These are phyloP conservation scores for Venustampulla echinocandica DNA, from an alignment of 495 filamentous ascomycete genomes.

Conservation along the genomic window DNA sequence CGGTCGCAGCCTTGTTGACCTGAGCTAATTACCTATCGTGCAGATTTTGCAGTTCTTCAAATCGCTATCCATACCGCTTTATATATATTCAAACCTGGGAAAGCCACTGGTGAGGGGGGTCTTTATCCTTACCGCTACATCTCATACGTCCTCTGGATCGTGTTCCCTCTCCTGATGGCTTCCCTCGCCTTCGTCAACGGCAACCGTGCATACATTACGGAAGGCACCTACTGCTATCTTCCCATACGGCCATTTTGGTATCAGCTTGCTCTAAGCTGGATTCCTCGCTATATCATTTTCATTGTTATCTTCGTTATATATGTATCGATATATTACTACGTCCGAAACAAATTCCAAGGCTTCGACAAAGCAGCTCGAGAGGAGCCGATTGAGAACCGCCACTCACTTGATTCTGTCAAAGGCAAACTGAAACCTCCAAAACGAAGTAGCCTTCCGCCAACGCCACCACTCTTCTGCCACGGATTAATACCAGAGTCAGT, in stretches of 20 bases:
- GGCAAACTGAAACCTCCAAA: background rate
- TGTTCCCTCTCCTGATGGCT: constrained; percentile 49
- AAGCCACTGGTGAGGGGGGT: constrained; percentile 41
- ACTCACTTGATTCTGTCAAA: background rate
- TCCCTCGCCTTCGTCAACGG: constrained; percentile 55
- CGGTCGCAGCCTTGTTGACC: too few relatives aligned
- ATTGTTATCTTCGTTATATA: constrained; percentile 53
- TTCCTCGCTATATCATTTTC: constrained; percentile 63
- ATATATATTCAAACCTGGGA: constrained; percentile 52
- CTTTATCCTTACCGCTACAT: constrained; percentile 54
- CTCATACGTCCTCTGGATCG: constrained; percentile 45
- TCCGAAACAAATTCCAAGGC: constrained; percentile 27
- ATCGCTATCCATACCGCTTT: constrained; percentile 64
- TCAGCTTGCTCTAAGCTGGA: constrained; percentile 57
- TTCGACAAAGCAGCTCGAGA: constrained; percentile 11
- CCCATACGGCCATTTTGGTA: constrained; percentile 57
- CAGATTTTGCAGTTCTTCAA: constrained; percentile 59
- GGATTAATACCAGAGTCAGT: constrained; percentile 30
- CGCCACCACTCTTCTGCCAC: constrained; percentile 32
- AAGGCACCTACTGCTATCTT: constrained; percentile 59
- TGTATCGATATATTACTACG: constrained; percentile 58
- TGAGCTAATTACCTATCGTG: too few relatives aligned
- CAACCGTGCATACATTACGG: constrained; percentile 43
- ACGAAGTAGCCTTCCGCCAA: constrained; percentile 22
- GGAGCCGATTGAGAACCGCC: background rate